Evolutionary conservation across 306 rosid genomes (phyloP), one percentile per base, ranked within the genome.

Genomic region (Heteromeles arbutifolia): DNA sequence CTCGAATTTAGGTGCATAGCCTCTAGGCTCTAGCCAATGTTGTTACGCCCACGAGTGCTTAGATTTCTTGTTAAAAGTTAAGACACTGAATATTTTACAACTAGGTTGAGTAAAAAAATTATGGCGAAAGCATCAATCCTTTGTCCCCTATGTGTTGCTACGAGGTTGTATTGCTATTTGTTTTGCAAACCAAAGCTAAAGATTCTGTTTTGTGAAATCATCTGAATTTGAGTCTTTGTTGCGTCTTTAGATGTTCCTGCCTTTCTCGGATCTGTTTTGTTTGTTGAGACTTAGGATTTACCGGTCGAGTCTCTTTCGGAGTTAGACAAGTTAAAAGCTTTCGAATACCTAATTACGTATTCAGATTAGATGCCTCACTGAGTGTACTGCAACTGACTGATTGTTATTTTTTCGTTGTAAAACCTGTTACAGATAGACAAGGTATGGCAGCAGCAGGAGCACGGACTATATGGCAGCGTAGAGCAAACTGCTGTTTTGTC

Each of bases 381-480:
- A 26, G 48, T 73, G 28, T 44, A 19, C 41, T 48, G n/a, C 28
- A 29, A 68, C 22, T 26, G 31, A n/a, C 22, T 26, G 31, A n/a
- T 56, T 76, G 5, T 53, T 39, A 21, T 66, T 50, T 73, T 75
- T 22, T 72, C 62, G 5, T 37, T 53, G 54, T 25, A 53, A 50
- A 57, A 65, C 31, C 48, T 12, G 45, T 59, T 62, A 6, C 56
- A 53, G 79, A 70, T 57, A 50, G 53, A 22, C 50, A 57, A 70
- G 54, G 64, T 45, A 84, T 84, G 87, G 80, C 82, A 17, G 64
- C 78, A 39, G 65, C 80, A 29, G 82, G 65, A 65, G 87, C 80
- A 37, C 78, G 72, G 65, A 79, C 72, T 28, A 64, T 57, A 56
- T 41, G 84, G 78, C 74, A 77, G 41, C 75, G 21, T 62, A 19